phyloP scores from a whole-genome alignment of 768 basidiomycete genomes.

The Dentipellis sp. region DNA sequence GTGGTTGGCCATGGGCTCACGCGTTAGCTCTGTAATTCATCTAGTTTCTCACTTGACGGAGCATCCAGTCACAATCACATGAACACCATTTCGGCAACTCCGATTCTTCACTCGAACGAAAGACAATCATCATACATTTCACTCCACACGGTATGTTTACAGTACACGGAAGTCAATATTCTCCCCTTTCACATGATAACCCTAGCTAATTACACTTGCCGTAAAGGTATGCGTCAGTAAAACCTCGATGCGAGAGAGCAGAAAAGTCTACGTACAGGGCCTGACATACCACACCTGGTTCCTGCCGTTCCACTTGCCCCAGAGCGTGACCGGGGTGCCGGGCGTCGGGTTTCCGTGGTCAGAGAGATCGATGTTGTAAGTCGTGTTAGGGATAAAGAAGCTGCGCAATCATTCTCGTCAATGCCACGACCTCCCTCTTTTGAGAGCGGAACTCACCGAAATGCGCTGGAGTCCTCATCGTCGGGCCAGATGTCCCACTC shows the following conservation, averaged over 20 bases:
- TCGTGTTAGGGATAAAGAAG: conserved; percentile 35
- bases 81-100: too few relatives aligned
- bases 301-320: conserved; percentile 37
- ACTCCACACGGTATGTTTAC: not conserved
- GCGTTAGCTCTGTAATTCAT: too few relatives aligned
- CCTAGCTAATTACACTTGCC: not conserved
- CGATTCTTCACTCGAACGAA: too few relatives aligned
- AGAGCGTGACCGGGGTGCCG: conserved; percentile 37
- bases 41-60: too few relatives aligned
- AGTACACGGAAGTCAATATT: not conserved
- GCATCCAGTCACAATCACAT: too few relatives aligned
- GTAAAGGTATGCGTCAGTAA: not conserved
- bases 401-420: conserved; percentile 18
- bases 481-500: conserved; percentile 46
- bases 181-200: not conserved
- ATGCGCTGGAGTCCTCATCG: conserved; percentile 24
- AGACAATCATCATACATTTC: too few relatives aligned
- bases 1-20: too few relatives aligned
- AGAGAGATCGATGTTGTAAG: conserved; percentile 38
- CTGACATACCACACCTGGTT: conserved; percentile 47
- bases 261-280: not conserved
- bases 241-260: not conserved
- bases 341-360: conserved; percentile 34
- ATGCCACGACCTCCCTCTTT: not conserved
- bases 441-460: conserved; percentile 29